These are phyloP conservation scores for Arthrinium puccinioides DNA, from an alignment of 2,329 filamentous ascomycete species.

Conservation along the genomic window DNA sequence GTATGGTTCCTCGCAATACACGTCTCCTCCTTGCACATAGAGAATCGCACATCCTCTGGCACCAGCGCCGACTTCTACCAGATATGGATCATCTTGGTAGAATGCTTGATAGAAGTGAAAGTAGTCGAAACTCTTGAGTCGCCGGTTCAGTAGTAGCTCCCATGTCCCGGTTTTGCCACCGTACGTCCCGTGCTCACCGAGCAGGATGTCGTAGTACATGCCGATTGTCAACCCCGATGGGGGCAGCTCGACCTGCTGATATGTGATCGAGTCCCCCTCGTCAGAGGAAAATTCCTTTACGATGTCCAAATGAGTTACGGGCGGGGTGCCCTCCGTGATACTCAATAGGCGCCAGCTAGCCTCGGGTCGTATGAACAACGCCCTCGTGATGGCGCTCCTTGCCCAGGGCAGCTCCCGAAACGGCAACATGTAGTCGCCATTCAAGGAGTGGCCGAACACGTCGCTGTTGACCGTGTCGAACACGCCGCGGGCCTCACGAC, in stretches of 20 bases:
- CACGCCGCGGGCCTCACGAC: too few species aligned
- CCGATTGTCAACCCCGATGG: constrained; percentile 12
- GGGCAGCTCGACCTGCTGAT: constrained; percentile 13
- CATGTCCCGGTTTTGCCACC: constrained; percentile 12
- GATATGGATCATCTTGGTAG: constrained; percentile 10
- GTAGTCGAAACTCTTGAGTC: constrained; percentile 12
- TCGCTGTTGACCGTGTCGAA: too few species aligned
- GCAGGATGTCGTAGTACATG: constrained; percentile 13
- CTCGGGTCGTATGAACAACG: constrained; percentile 9
- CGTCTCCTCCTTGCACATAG: constrained; percentile 11
- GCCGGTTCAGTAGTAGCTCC: constrained; percentile 12
- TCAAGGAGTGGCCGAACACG: constrained; percentile 10
- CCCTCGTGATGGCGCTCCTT: constrained; percentile 1
- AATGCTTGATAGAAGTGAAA: constrained; percentile 13
- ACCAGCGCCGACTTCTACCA: constrained; percentile 11
- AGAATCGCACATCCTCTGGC: constrained; percentile 12
- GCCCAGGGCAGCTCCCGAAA: constrained; percentile 15
- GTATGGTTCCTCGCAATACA: background rate
- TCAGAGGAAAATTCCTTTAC: background rate
- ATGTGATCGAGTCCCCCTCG: constrained; percentile 9
- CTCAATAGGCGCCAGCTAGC: constrained; percentile 15
- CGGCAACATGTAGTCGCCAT: constrained; percentile 12
- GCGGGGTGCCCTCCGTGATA: constrained; percentile 10
- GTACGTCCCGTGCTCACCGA: constrained; percentile 11
- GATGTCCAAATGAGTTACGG: constrained; percentile 13